phyloP scores from a whole-genome alignment of 108 stramenopile species.

The Bacterosira constricta region DNA sequence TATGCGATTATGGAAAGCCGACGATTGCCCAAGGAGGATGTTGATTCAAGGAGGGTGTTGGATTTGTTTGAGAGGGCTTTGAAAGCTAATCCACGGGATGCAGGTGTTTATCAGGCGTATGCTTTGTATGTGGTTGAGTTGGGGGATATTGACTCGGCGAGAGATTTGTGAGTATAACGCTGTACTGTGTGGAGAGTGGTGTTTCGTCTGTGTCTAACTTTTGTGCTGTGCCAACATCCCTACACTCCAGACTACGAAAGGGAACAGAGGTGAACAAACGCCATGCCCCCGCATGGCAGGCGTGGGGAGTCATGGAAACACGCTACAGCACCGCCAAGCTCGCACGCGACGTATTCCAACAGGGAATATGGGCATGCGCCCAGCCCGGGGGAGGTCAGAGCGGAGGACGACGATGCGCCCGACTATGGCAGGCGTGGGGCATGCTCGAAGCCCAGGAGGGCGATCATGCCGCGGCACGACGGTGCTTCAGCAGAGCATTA shows the following conservation, averaged over 20 bases:
- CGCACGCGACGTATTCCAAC: constrained; percentile 85
- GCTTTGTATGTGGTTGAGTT: constrained; percentile 83
- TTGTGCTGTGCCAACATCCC: background rate
- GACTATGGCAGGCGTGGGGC: constrained; percentile 93
- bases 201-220: background rate
- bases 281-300: constrained; percentile 89
- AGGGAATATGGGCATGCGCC: constrained; percentile 91
- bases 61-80: constrained; percentile 87
- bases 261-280: constrained; percentile 83
- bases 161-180: constrained; percentile 60
- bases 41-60: constrained; percentile 74
- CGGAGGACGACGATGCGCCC: constrained; percentile 82
- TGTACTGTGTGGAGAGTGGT: background rate
- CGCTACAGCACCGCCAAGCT: constrained; percentile 68
- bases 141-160: constrained; percentile 83
- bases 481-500: constrained; percentile 84
- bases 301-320: constrained; percentile 92
- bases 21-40: constrained; percentile 56
- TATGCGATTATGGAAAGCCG: constrained; percentile 92
- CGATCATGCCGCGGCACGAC: constrained; percentile 80
- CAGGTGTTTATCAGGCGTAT: constrained; percentile 87
- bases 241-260: constrained; percentile 46
- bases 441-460: constrained; percentile 81
- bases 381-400: constrained; percentile 81
- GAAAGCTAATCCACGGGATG: constrained; percentile 81